Evolutionary conservation across 805 yeast genomes (phyloP), one percentile per base, ranked within the genome.

Genomic region (Peterozyma xylosa): DNA sequence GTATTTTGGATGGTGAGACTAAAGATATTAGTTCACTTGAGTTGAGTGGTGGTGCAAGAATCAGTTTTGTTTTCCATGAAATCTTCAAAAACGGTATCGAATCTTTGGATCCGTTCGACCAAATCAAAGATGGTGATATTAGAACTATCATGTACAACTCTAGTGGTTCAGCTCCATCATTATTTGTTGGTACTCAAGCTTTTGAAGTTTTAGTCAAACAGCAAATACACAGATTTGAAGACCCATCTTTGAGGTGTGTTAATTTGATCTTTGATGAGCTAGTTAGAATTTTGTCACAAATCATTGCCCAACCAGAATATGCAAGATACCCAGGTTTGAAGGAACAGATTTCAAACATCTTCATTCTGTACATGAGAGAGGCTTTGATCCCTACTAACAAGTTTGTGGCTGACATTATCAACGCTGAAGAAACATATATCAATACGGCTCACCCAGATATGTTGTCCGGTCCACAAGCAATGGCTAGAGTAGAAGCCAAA

Each of bases 401-500:
- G 43, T 86, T 93, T 57, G 96, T 90, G 35, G 64, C 71, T 32
- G 97, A 93, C 62, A 74, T 93, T 47, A 88, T 93, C 53, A 70
- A 65, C 47, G 71, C 96, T 48, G 99, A 93, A 66, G 91, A 90
- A 57, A 83, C 96, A 3, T 93, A 93, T 64, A 89, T 93, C 54
- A 93, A 93, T 66, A 93, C 99, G 4, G 98, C 96, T 2, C 99
- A 93, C 60, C 97, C 98, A 3, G 98, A 93, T 62, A 78, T 93
- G 57, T 74, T 93, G 54, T 90, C 86, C 62, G 99, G 99, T 39
- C 83, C 95, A 32, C 90, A 85, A 57, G 98, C 98, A 5, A 84
- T 91, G 93, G 80, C 86, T 4, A 81, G 88, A 62, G 96, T 93
- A 32, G 82, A 86, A 60, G 97, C 93, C 53, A 86, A 80, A 62